Evolutionary conservation across 2,329 filamentous ascomycete genomes (phyloP).

Genomic region (Fusarium nematophilum): DNA sequence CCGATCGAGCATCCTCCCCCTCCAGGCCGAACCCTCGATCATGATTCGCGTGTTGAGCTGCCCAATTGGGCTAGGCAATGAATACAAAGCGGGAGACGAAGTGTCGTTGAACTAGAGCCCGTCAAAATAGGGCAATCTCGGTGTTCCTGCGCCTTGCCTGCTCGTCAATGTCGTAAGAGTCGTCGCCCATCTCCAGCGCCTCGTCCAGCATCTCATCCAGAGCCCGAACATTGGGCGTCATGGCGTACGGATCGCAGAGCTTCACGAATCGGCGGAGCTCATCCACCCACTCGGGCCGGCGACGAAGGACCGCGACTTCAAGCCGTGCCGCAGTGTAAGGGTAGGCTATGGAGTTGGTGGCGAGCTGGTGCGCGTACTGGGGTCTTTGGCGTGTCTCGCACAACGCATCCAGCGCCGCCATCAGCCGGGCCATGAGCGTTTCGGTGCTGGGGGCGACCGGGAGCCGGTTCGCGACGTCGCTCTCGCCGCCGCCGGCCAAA

Average conservation of each 20-base stretch:
- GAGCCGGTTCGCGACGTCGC: background rate
- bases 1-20: no score
- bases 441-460: conserved; percentile 5
- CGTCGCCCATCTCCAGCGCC: conserved; percentile 21
- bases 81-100: no score
- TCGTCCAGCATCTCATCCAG: conserved; percentile 31
- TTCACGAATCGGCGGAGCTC: background rate
- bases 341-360: conserved; percentile 42
- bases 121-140: conserved; percentile 35
- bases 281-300: conserved; percentile 30
- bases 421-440: conserved; percentile 38
- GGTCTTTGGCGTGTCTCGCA: conserved; percentile 20
- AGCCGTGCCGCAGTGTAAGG: conserved; percentile 42
- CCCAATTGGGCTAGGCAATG: background rate
- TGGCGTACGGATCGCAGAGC: conserved; percentile 26
- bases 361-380: conserved; percentile 33
- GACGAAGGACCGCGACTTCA: conserved; percentile 36
- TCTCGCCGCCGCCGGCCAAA: no score
- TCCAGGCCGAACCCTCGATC: background rate
- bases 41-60: conserved; percentile 10
- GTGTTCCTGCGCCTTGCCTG: conserved; percentile 17
- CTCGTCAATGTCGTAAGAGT: conserved; percentile 27
- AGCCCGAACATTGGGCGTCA: conserved; percentile 15
- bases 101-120: no score
- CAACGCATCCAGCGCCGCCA: conserved; percentile 41